Conservation (phyloP, 2,329 filamentous ascomycete genomes). For the Fusarium lateritium region DNA sequence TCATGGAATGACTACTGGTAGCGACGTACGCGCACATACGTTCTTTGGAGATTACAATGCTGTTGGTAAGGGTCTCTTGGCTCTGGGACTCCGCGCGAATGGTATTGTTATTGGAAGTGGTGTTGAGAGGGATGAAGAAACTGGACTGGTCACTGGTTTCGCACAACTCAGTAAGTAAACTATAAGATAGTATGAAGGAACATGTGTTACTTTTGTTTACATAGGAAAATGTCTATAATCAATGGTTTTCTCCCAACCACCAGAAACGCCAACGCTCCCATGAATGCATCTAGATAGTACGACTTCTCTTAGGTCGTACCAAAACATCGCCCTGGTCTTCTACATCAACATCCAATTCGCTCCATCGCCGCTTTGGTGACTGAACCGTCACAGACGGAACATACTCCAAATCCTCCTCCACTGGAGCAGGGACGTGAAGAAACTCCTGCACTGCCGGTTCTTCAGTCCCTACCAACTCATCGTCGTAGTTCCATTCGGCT, state of each 20-base stretch:
- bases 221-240: not conserved
- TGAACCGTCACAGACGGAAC: not conserved
- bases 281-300: not conserved
- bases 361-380: constrained; percentile 5
- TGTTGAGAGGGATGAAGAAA: constrained; percentile 55
- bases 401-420: not conserved
- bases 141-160: constrained; percentile 57
- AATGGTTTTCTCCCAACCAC: not conserved
- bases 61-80: constrained; percentile 59
- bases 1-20: constrained; percentile 63
- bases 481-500: not conserved
- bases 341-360: not conserved
- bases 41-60: constrained; percentile 69
- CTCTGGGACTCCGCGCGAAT: constrained; percentile 52
- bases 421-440: not conserved
- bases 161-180: constrained; percentile 8
- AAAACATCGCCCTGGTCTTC: too few relatives aligned
- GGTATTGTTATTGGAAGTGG: constrained; percentile 64
- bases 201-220: not conserved
- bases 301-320: not conserved
- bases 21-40: constrained; percentile 61
- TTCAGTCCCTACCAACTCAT: not conserved
- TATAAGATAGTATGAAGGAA: not conserved
- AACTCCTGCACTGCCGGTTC: not conserved
- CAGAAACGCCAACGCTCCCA: not conserved